Evolutionary conservation across 805 yeast species (phyloP).

Genomic region (Alloascoidea hylecoeti): DNA sequence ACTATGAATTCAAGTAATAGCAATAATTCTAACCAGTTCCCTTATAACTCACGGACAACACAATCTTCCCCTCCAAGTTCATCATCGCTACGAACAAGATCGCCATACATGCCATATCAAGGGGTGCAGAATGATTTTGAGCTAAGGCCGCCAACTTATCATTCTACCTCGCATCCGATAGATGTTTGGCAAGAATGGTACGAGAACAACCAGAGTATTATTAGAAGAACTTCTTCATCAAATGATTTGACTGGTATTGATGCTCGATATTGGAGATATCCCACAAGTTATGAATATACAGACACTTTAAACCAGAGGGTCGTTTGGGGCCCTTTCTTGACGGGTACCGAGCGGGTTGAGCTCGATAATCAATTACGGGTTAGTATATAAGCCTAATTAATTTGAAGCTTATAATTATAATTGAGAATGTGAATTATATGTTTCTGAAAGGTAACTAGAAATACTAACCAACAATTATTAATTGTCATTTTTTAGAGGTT

Average conservation of each 20-base stretch:
- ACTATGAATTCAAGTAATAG: too few species aligned
- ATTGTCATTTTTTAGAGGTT: background rate
- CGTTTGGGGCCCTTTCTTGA: conserved; percentile 14
- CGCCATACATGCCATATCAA: too few species aligned
- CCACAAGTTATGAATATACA: conserved; percentile 15
- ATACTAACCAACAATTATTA: background rate
- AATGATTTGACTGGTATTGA: background rate
- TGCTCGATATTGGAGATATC: conserved; percentile 5
- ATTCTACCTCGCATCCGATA: conserved; percentile 12
- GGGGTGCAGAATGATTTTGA: too few species aligned
- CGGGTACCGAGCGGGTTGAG: conserved; percentile 14
- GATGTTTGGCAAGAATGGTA: conserved; percentile 17
- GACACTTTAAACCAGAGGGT: conserved; percentile 15
- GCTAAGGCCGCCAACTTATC: conserved; percentile 12
- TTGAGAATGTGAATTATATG: background rate
- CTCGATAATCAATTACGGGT: conserved; percentile 14
- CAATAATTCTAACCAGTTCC: too few species aligned
- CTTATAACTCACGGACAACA: too few species aligned
- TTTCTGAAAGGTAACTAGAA: background rate
- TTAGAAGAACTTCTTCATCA: conserved; percentile 8
- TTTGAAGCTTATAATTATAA: too few species aligned
- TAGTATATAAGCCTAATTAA: too few species aligned
- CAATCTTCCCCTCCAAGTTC: too few species aligned
- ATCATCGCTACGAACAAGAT: too few species aligned
- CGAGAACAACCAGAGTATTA: conserved; percentile 8